phyloP scores from a whole-genome alignment of 495 filamentous ascomycete species.

The Tuber melanosporum region DNA sequence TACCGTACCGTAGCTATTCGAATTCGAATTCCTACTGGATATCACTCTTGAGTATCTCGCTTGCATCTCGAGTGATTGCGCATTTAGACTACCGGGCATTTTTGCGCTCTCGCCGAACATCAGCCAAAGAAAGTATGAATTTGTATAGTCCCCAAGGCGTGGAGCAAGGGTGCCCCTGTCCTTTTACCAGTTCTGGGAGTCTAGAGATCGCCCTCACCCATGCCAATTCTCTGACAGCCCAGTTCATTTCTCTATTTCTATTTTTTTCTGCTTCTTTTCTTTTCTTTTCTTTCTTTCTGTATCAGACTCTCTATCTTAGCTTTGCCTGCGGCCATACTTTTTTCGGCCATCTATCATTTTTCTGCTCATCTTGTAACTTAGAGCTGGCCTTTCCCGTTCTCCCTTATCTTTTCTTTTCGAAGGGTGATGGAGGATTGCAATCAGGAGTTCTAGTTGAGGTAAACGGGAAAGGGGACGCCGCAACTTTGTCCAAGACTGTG shows the following conservation, averaged over 20 bases:
- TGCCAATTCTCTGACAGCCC: conserved; percentile 31
- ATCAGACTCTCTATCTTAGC: not conserved
- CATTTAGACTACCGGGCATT: not conserved
- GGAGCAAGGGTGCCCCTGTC: conserved; percentile 26
- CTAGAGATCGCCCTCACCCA: conserved; percentile 33
- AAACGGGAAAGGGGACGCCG: conserved; percentile 14
- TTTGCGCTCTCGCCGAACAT: conserved; percentile 1
- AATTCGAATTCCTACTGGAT: conserved; percentile 7
- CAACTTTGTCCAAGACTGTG: conserved; percentile 19
- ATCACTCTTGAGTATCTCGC: conserved; percentile 14
- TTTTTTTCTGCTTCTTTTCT: not conserved
- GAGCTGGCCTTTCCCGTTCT: not conserved
- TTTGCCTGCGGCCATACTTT: not conserved
- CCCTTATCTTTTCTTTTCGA: not conserved
- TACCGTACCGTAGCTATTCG: conserved; percentile 15
- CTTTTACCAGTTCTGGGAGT: conserved; percentile 23
- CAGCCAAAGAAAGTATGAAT: not conserved
- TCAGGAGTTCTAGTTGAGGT: conserved; percentile 7
- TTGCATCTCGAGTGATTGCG: conserved; percentile 16
- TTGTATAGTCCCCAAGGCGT: conserved; percentile 7
- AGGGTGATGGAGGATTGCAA: not conserved
- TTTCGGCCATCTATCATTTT: not conserved
- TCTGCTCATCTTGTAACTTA: not conserved
- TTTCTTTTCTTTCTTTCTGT: not conserved
- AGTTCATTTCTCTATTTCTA: not conserved